phyloP scores from a whole-genome alignment of 345 rosid genomes.

The Kernera saxatilis region DNA sequence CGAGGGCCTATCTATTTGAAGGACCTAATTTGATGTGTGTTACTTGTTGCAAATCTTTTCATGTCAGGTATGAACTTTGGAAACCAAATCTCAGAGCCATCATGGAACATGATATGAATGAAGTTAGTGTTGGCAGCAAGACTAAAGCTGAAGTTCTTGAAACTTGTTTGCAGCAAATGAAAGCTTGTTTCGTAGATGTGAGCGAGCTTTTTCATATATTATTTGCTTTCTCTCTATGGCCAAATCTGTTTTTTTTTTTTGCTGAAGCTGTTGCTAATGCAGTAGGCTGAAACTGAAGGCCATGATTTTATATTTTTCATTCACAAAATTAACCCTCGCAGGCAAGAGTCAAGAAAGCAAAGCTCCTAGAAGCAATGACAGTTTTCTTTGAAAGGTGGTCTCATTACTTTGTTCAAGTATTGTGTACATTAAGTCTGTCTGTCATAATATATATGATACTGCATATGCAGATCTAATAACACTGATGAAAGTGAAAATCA shows the following conservation, averaged over 20 bases:
- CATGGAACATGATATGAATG: conserved; percentile 95
- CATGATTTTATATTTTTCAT: background rate
- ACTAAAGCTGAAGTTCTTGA: conserved; percentile 79
- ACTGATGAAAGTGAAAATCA: conserved; percentile 51
- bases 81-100: conserved; percentile 92
- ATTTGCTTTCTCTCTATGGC: background rate
- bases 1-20: background rate
- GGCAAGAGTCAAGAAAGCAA: conserved; percentile 73
- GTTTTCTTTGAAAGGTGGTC: conserved; percentile 84
- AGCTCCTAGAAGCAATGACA: conserved; percentile 83
- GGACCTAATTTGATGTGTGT: conserved; percentile 4
- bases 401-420: conserved; percentile 1
- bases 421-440: conserved; percentile 1
- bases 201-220: conserved; percentile 24
- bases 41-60: conserved; percentile 10
- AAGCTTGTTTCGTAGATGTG: conserved; percentile 94
- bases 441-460: conserved; percentile 13
- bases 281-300: conserved; percentile 8
- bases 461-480: conserved; percentile 52
- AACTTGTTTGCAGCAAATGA: conserved; percentile 92
- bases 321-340: conserved; percentile 31
- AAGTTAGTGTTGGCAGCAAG: conserved; percentile 81
- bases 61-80: conserved; percentile 85
- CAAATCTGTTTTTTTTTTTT: background rate
- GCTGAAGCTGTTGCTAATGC: background rate